phyloP scores from a whole-genome alignment of 331 rosid species.

The Telfairia occidentalis region DNA sequence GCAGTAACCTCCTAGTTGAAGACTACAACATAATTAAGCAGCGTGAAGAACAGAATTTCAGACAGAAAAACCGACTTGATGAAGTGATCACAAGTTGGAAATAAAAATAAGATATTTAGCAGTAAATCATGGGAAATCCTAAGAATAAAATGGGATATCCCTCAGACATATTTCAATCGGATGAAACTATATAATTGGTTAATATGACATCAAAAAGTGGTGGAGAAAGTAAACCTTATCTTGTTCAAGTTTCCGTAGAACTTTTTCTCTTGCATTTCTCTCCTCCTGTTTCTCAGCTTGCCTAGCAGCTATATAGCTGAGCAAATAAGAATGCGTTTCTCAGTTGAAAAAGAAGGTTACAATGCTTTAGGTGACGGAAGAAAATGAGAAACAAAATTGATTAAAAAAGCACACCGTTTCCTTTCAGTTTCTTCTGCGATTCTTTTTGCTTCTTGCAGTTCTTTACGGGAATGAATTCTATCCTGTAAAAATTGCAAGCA shows the following conservation, averaged over 20 bases:
- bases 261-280: slow-evolving; percentile 52
- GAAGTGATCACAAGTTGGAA: background rate
- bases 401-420: slow-evolving; percentile 31
- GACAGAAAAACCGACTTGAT: background rate
- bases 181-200: background rate
- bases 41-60: background rate
- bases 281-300: slow-evolving; percentile 68
- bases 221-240: slow-evolving; percentile 49
- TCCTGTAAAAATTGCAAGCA: slow-evolving; percentile 29
- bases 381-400: background rate
- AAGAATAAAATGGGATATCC: background rate
- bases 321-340: background rate
- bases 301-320: slow-evolving; percentile 34
- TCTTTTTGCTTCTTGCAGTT: slow-evolving; percentile 42
- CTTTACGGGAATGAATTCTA: slow-evolving; percentile 54
- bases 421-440: slow-evolving; percentile 55
- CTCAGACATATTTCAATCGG: background rate
- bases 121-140: background rate
- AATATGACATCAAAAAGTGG: background rate
- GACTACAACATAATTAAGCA: background rate
- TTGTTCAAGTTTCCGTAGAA: slow-evolving; percentile 49
- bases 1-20: background rate
- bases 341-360: background rate
- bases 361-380: background rate
- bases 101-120: background rate